Conservation (phyloP, 1,284 basidiomycete genomes). For the Gymnopus androsaceus region DNA sequence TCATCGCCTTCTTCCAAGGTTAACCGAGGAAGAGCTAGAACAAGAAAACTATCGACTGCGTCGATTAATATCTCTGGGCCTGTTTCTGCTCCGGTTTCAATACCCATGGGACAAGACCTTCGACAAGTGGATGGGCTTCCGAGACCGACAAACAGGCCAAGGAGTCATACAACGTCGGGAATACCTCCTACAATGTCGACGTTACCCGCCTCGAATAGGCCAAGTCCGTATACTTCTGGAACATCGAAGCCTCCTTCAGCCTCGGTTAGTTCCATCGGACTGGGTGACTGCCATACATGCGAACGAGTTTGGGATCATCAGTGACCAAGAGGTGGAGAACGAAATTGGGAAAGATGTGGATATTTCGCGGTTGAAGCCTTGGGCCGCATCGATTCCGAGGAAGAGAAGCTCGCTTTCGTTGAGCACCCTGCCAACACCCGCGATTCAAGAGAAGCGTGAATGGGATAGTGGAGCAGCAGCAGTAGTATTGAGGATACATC, state of each 20-base stretch:
- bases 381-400: slow-evolving; percentile 6
- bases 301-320: neutral
- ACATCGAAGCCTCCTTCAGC: neutral
- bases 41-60: neutral
- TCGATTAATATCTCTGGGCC: neutral
- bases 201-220: neutral
- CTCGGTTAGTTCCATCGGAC: neutral
- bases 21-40: neutral
- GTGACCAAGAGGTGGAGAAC: neutral
- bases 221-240: neutral
- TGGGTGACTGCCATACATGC: neutral
- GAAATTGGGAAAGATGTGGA: neutral
- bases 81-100: slow-evolving; percentile 4
- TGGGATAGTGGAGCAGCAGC: neutral
- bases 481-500: neutral
- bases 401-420: slow-evolving; percentile 9
- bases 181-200: neutral
- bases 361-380: slow-evolving; percentile 4
- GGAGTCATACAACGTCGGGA: slow-evolving; percentile 2
- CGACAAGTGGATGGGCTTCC: neutral
- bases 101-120: neutral
- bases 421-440: neutral
- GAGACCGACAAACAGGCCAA: neutral
- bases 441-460: neutral
- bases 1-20: neutral